phyloP scores from a whole-genome alignment of 1,139 yeast species.

The Scheffersomyces illinoinensis region DNA sequence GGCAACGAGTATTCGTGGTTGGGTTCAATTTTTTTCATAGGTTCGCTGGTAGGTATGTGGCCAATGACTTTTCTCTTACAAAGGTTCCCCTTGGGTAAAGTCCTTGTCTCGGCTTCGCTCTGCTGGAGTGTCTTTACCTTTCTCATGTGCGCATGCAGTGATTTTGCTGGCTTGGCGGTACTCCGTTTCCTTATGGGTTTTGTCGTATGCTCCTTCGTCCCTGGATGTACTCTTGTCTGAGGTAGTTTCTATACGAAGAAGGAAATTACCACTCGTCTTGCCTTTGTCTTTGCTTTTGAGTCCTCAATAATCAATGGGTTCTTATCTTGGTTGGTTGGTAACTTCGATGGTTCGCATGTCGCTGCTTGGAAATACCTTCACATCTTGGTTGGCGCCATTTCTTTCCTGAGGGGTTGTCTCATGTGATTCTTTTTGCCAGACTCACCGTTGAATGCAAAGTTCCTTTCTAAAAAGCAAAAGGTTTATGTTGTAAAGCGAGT shows the following conservation, averaged over 20 bases:
- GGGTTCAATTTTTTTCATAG: slow-evolving; percentile 46
- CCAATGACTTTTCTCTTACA: slow-evolving; percentile 35
- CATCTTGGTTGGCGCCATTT: slow-evolving; percentile 29
- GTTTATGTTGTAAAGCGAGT: slow-evolving; percentile 29
- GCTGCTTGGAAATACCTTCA: slow-evolving; percentile 35
- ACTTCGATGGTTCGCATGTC: slow-evolving; percentile 21
- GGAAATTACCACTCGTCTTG: slow-evolving; percentile 28
- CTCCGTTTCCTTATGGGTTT: slow-evolving; percentile 35
- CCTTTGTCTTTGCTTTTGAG: slow-evolving; percentile 26
- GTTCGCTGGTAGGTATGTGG: slow-evolving; percentile 44
- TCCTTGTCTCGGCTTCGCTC: slow-evolving; percentile 23
- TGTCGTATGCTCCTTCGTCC: slow-evolving; percentile 44
- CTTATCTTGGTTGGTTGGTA: slow-evolving; percentile 29
- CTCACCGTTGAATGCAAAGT: slow-evolving; percentile 41
- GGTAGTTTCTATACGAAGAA: slow-evolving; percentile 31
- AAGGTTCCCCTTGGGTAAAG: slow-evolving; percentile 28
- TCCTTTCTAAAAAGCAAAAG: slow-evolving; percentile 28
- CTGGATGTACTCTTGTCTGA: slow-evolving; percentile 42
- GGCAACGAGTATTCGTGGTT: slow-evolving; percentile 50
- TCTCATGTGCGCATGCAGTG: slow-evolving; percentile 24
- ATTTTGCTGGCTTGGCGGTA: slow-evolving; percentile 31
- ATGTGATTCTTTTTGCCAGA: slow-evolving; percentile 30
- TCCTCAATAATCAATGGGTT: slow-evolving; percentile 34
- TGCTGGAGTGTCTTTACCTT: slow-evolving; percentile 29
- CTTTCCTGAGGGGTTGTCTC: slow-evolving; percentile 28